Base-by-base conservation (phyloP, 768 basidiomycete species). In the Termitomyces sp. region DNA sequence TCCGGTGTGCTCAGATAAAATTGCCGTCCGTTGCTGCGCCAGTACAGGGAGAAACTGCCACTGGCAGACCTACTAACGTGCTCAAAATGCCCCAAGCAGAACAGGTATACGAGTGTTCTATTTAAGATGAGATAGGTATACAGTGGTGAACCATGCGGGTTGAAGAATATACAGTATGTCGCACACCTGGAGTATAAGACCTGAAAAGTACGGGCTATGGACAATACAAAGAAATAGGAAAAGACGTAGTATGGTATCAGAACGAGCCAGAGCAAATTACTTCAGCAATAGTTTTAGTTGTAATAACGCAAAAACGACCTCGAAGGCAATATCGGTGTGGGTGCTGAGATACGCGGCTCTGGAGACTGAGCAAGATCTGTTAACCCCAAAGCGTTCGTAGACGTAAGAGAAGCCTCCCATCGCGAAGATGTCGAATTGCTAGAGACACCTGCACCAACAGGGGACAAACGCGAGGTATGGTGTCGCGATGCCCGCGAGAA, bases 281-380 rank as follows among this genome's bases (percentile, higher is more conserved):
- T 51, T 44, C 25, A 56, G 4, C 35, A 43, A 30, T 32, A 40
- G 11, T 27, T 27, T 23, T 52, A 10, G 54, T 25, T 46, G 21
- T 55, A 58, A 16, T 51, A 37, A 14, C 27, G 37, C 35, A 58
- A 58, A 16, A 61, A 58, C 7, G 48, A 37, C 21, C 51, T 25
- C 5, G 60, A 52, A 47, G 60, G 54, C 34, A 28, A 44, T 27
- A 53, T 37, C 0, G 60, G 56, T 27, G 56, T 53, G 19, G 60
- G 60, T 16, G 60, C 60, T 55, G 60, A 61, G 40, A 61, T 61
- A 25, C 35, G 39, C 3, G 46, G 54, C 28, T 55, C 60, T 25
- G 48, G 39, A 2, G 60, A 56, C 11, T 40, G 19, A 14, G 44
- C 9, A 45, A 55, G 45, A 25, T 61, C 57, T 16, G 37, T 57